These are phyloP conservation scores for Globisporangium recalcitrans DNA, from an alignment of 352 stramenopile genomes.

Conservation along the genomic window DNA sequence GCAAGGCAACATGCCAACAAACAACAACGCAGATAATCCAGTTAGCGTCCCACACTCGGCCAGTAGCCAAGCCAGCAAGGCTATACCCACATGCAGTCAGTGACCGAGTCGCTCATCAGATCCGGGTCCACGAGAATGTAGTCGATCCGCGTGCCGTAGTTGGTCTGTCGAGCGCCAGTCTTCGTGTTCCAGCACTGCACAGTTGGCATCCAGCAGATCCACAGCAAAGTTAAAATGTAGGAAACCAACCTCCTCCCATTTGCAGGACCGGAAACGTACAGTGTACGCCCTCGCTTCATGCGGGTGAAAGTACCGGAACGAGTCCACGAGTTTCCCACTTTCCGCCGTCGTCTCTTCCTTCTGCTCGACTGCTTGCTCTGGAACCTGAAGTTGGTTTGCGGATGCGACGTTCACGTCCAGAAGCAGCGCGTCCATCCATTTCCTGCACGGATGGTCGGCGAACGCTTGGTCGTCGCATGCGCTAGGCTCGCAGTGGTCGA, in stretches of 20 bases:
- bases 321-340: slow-evolving; percentile 54
- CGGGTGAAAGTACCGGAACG: slow-evolving; percentile 79
- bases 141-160: slow-evolving; percentile 89
- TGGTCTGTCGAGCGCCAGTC: slow-evolving; percentile 82
- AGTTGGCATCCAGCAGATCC: too few species aligned
- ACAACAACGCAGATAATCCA: neutral
- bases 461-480: slow-evolving; percentile 32
- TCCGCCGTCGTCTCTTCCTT: neutral
- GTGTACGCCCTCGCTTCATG: slow-evolving; percentile 72
- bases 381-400: neutral
- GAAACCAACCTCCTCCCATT: too few species aligned
- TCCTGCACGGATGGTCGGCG: slow-evolving; percentile 55
- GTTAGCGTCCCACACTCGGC: neutral
- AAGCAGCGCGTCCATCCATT: slow-evolving; percentile 46
- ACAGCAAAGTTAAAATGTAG: too few species aligned
- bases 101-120: slow-evolving; percentile 41
- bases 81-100: slow-evolving; percentile 48
- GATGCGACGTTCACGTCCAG: slow-evolving; percentile 9
- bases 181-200: slow-evolving; percentile 83
- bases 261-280: slow-evolving; percentile 22
- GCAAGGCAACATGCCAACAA: neutral
- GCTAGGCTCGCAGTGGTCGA: slow-evolving; percentile 70
- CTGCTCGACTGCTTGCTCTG: neutral
- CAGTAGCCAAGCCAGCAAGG: too few species aligned
- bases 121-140: slow-evolving; percentile 78